Evolutionary conservation across 2,329 filamentous ascomycete species (phyloP), one percentile per base, ranked within the genome.

Genomic region (Pleurostoma richardsiae): DNA sequence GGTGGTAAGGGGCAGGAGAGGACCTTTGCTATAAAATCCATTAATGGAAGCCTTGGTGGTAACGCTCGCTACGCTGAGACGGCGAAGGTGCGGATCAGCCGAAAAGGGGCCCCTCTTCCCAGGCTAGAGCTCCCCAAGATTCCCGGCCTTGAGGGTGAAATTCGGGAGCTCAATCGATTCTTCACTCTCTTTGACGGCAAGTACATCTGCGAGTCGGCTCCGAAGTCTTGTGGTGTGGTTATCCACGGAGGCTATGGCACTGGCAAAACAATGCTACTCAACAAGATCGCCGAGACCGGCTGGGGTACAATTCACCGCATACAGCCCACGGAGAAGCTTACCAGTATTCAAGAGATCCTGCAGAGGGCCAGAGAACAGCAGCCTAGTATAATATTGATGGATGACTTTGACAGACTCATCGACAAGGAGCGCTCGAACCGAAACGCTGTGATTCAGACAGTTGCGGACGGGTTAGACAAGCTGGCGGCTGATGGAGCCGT

Each of bases 161-260:
- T 89, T 31, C 65, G 72, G 30, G 69, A 75, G 44, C 76, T 95
- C 51, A 92, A 95, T 61, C 62, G 72, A 36, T 82, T 83, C 43
- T 73, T 95, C 28, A 60, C 64, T 27, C 30, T 26, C 11, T 52
- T 2, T 64, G 63, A 36, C 55, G 57, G 48, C 43, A 59, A 40
- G 49, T 58, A 46, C 48, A 57, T 47, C 57, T 68, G 52, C 54
- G 58, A 30, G 64, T 54, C 61, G 57, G 56, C 62, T 59, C 56
- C 66, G 41, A 51, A 58, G 54, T 69, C 77, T 1, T 74, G 78
- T 44, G 82, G 82, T 0, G 76, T 94, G 33, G 74, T 94, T 28
- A 72, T 96, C 4, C 85, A 95, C 61, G 92, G 92, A 10, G 84
- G 88, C 19, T 80, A 82, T 51, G 91, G 92, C 8, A 95, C 88